A percentile compares a stretch with the other conserved stretches of the same genome.
Evolutionary conservation across 371 early-diverging fungal species (phyloP).

Genomic region (Mortierella sp.): DNA sequence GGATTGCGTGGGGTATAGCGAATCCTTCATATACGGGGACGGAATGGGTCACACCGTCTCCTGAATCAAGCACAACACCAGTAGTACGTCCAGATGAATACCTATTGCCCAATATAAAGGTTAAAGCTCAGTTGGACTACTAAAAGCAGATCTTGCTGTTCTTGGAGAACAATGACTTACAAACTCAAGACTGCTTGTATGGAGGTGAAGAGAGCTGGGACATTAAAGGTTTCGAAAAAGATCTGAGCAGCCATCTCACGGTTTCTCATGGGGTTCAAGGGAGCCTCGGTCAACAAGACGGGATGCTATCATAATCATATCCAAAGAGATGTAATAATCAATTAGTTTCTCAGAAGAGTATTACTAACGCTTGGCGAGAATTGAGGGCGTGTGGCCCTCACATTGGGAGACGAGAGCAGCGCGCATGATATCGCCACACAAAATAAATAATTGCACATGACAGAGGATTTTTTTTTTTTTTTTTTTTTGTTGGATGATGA

Average conservation of each 20-base stretch:
- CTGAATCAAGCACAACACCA: conserved; percentile 99
- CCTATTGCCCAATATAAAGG: conserved; percentile 18
- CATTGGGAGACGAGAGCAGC: conserved; percentile 17
- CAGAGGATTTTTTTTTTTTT: conserved; percentile 7
- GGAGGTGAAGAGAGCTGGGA: conserved; percentile 99
- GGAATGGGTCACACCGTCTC: conserved; percentile 99
- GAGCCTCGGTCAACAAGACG: conserved; percentile 99
- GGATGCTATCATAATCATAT: conserved; percentile 97
- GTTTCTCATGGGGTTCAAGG: conserved; percentile 99
- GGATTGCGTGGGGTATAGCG: conserved; percentile 98
- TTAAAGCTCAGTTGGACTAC: background rate
- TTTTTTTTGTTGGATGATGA: conserved; percentile 7
- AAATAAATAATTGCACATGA: conserved; percentile 38
- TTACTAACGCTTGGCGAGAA: background rate
- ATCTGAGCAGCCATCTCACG: conserved; percentile 99
- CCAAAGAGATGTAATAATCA: background rate
- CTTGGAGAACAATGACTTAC: conserved; percentile 65
- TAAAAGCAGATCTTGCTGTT: conserved; percentile 87
- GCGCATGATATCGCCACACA: conserved; percentile 10
- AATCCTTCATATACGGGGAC: conserved; percentile 99
- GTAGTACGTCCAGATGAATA: conserved; percentile 97
- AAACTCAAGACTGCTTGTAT: conserved; percentile 81
- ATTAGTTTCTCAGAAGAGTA: background rate
- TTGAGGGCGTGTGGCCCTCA: background rate
- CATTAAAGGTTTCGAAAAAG: conserved; percentile 99